Conservation (phyloP, 345 rosid genomes). For the Aegle marmelos region DNA sequence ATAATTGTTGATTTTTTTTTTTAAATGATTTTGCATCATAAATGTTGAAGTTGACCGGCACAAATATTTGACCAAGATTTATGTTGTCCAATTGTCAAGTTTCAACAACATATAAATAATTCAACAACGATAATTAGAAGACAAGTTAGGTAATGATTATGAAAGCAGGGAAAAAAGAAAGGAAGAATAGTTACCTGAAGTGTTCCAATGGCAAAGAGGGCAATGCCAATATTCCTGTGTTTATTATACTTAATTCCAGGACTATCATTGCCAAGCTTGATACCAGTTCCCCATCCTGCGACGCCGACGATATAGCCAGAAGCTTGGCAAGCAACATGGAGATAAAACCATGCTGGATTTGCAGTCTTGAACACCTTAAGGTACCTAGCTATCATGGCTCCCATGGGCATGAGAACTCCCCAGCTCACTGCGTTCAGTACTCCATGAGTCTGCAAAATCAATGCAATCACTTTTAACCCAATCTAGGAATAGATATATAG, state of each 20-base stretch:
- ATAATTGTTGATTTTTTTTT: too few species aligned
- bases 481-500: background rate
- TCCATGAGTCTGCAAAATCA: conserved; percentile 64
- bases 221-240: conserved; percentile 74
- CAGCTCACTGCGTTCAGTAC: conserved; percentile 80
- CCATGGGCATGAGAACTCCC: conserved; percentile 79
- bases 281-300: conserved; percentile 85
- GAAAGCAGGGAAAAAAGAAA: background rate
- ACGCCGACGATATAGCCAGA: conserved; percentile 76
- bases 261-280: conserved; percentile 64
- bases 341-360: conserved; percentile 87
- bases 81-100: background rate
- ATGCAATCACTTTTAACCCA: background rate
- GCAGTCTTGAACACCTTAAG: conserved; percentile 72
- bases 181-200: conserved; percentile 54
- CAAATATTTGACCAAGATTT: background rate
- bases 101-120: background rate
- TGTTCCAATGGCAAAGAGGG: conserved; percentile 64
- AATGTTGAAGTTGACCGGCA: background rate
- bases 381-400: conserved; percentile 78
- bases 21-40: background rate
- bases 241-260: conserved; percentile 29
- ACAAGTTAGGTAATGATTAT: background rate
- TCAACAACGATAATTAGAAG: too few species aligned
- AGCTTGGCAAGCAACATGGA: conserved; percentile 66